phyloP scores from a whole-genome alignment of 2,329 filamentous ascomycete genomes.

The Venturia effusa region DNA sequence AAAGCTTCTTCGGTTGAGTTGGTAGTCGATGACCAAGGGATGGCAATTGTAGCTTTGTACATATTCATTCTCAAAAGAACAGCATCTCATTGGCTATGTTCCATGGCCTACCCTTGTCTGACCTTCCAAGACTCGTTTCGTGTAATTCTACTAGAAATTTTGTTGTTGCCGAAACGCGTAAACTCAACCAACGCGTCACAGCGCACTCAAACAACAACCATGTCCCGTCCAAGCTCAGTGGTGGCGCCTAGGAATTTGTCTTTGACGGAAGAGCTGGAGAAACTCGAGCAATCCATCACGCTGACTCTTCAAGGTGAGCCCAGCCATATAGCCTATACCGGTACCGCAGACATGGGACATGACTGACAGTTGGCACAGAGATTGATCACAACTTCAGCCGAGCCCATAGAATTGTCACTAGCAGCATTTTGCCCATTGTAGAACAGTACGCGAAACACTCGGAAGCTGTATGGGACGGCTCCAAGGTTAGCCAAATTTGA shows the following conservation, averaged over 20 bases:
- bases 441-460: constrained; percentile 95
- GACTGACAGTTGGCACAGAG: constrained; percentile 42
- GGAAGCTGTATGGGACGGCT: constrained; percentile 88
- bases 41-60: neutral
- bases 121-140: too few species aligned
- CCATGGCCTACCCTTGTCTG: too few species aligned
- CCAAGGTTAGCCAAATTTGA: constrained; percentile 52
- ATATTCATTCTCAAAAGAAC: neutral
- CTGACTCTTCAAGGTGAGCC: constrained; percentile 74
- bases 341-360: neutral
- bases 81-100: neutral
- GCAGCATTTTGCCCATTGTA: constrained; percentile 82
- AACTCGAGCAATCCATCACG: constrained; percentile 91
- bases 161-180: neutral
- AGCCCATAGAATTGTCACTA: constrained; percentile 90
- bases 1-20: constrained; percentile 28
- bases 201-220: constrained; percentile 19
- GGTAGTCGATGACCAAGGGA: neutral
- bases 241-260: constrained; percentile 50
- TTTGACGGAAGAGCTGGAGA: constrained; percentile 90
- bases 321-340: neutral
- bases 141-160: neutral
- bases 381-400: constrained; percentile 98
- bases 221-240: constrained; percentile 40
- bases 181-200: neutral